Evolutionary conservation across 139 green algal species (phyloP).

Genomic region (Volvox africanus): DNA sequence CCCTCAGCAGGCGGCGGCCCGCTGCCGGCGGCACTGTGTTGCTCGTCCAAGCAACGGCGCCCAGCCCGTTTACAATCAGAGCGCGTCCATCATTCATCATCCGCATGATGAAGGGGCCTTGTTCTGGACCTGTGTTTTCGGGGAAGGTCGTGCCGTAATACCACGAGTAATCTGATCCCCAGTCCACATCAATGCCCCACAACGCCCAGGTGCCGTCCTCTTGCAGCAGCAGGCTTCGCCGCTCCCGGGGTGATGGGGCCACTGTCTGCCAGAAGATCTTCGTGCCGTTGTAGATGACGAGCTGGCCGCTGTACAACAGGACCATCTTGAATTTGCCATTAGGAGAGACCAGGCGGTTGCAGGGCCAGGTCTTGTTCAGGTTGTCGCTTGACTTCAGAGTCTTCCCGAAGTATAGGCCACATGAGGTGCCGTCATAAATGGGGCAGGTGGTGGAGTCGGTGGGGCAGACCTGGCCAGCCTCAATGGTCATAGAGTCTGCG

Average conservation of each 20-base stretch:
- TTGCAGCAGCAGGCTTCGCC: background rate
- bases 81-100: background rate
- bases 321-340: background rate
- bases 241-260: background rate
- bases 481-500: background rate
- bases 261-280: background rate
- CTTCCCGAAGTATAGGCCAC: background rate
- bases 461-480: background rate
- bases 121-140: background rate
- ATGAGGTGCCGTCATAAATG: background rate
- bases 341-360: conserved; percentile 6
- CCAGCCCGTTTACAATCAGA: background rate
- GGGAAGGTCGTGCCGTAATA: background rate
- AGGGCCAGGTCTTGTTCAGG: conserved; percentile 1
- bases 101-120: background rate
- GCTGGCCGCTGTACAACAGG: background rate
- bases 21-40: background rate
- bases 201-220: background rate
- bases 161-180: background rate
- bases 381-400: background rate
- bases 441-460: conserved; percentile 9
- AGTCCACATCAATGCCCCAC: background rate
- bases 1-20: no score
- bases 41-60: background rate
- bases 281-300: background rate